These are phyloP conservation scores for Fraxinus nigra DNA, from an alignment of 305 asterid species.

Conservation along the genomic window DNA sequence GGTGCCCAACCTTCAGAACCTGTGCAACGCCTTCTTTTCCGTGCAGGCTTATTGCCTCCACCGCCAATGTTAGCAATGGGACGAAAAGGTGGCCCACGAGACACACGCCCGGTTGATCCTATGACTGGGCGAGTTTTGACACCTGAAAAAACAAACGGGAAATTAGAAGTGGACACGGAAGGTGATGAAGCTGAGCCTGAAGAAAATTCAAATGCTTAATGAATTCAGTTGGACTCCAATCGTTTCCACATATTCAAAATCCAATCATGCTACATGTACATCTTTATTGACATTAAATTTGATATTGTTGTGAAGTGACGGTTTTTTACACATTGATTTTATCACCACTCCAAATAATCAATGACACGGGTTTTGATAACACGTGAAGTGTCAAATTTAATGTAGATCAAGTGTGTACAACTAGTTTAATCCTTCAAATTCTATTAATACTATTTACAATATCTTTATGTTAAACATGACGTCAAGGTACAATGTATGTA, in stretches of 20 bases:
- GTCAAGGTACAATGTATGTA: neutral
- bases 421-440: neutral
- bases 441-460: neutral
- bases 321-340: too few species aligned
- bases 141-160: conserved; percentile 26
- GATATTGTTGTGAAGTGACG: neutral
- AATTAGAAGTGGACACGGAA: conserved; percentile 22
- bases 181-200: conserved; percentile 33
- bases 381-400: neutral
- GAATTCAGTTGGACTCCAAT: neutral
- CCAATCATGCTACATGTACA: neutral
- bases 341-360: neutral
- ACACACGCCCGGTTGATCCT: conserved; percentile 70
- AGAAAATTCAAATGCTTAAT: conserved; percentile 20
- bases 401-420: neutral
- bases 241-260: neutral
- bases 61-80: conserved; percentile 89
- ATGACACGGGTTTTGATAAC: neutral
- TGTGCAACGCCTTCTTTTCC: conserved; percentile 73
- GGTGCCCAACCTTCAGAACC: conserved; percentile 92
- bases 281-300: neutral
- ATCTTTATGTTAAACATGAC: neutral
- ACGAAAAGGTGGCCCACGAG: conserved; percentile 86
- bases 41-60: conserved; percentile 76
- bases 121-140: conserved; percentile 64